These are phyloP conservation scores for Sclerotinia trifoliorum DNA, from an alignment of 2,329 filamentous ascomycete species.

Conservation along the genomic window DNA sequence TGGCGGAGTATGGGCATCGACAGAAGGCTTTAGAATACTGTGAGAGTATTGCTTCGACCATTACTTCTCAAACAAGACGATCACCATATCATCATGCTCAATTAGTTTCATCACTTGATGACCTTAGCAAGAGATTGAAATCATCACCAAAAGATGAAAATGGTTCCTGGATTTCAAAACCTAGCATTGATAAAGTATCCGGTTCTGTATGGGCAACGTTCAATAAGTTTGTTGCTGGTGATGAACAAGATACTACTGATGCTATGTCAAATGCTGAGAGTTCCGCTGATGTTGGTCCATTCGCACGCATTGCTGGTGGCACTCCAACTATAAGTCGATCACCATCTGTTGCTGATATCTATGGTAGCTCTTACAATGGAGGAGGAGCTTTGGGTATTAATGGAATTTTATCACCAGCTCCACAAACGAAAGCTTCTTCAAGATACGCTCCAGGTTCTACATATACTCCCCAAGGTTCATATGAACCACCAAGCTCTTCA, in stretches of 20 bases:
- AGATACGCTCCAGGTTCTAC: conserved; percentile 39
- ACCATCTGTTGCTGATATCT: conserved; percentile 74
- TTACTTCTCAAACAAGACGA: conserved; percentile 76
- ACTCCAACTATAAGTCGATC: conserved; percentile 73
- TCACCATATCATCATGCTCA: conserved; percentile 82
- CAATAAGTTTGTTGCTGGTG: conserved; percentile 93
- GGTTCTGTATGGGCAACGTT: conserved; percentile 89
- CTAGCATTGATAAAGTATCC: conserved; percentile 93
- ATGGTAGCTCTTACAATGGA: conserved; percentile 40
- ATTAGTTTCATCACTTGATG: conserved; percentile 75
- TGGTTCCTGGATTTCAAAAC: conserved; percentile 89
- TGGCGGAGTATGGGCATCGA: conserved; percentile 80
- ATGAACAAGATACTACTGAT: conserved; percentile 69
- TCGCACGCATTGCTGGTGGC: conserved; percentile 75
- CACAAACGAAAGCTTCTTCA: conserved; percentile 32
- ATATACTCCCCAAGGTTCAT: conserved; percentile 29
- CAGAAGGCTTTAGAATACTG: conserved; percentile 89
- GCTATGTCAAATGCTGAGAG: conserved; percentile 56
- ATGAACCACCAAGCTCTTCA: conserved; percentile 33
- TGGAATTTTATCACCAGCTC: conserved; percentile 28
- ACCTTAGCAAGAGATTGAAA: conserved; percentile 78
- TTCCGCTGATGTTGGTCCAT: conserved; percentile 68
- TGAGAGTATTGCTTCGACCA: conserved; percentile 73
- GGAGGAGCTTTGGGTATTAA: conserved; percentile 35
- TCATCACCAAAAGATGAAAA: conserved; percentile 80